Evolutionary conservation across 1,284 basidiomycete species (phyloP), one percentile per base, ranked within the genome.

Genomic region (Trichosporon coremiiforme): DNA sequence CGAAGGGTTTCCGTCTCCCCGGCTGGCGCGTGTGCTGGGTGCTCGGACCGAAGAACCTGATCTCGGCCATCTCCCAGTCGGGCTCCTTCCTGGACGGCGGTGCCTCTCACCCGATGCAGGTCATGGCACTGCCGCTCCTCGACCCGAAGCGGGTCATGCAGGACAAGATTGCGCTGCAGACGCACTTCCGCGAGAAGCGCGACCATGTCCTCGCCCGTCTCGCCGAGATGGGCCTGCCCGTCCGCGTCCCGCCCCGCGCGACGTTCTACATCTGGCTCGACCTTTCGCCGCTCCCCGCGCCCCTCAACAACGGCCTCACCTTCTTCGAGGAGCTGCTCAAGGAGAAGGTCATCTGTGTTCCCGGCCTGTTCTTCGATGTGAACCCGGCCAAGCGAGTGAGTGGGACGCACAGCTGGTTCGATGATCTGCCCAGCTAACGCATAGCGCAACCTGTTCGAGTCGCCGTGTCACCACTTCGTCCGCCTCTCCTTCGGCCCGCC

Each of bases 11-110:
- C 78, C 74, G 83, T 78, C 89, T 94, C 64, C 93, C 94, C 10
- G 94, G 94, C 25, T 96, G 93, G 93, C 89, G 95, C 76, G 86
- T 95, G 41, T 95, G 94, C 85, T 98, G 95, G 95, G 94, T 97
- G 17, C 83, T 97, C n/a, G 95, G 93, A 0, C 94, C 94, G n/a
- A 93, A 91, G 84, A 90, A 91, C 78, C 83, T 96, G 64, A 87
- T 96, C 76, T 90, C 90, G 8, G 94, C 93, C 0, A 87, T 96
- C 62, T 91, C 91, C 20, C 94, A 95, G 77, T 91, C 91, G 31
- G 92, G 92, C 3, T 92, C 91, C 20, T 95, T 93, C 88, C 85
- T 95, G 72, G 93, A 95, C 75, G 93, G 93, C 60, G 93, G 93
- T 71, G 91, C 92, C 1, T 93, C 92, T 78, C 92, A 94, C 79